Evolutionary conservation across 176 grass and related monocot genomes (phyloP).

Genomic region (Areca catechu): DNA sequence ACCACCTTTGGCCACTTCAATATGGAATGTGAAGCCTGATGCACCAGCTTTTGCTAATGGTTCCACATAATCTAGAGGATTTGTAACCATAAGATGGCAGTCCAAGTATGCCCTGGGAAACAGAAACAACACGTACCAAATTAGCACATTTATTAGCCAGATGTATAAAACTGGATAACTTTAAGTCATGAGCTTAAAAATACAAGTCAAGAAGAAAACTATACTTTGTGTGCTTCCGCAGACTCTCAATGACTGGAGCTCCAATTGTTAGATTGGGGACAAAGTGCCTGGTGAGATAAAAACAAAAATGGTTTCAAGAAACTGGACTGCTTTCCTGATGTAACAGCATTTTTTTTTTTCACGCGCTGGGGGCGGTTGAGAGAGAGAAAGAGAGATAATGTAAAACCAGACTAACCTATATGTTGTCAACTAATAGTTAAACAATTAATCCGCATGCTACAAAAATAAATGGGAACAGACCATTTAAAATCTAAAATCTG

Average conservation of each 20-base stretch:
- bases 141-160: too few relatives aligned
- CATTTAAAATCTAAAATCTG: too few relatives aligned
- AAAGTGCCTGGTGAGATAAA: slow-evolving; percentile 48
- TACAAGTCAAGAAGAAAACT: slow-evolving; percentile 14
- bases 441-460: too few relatives aligned
- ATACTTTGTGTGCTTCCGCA: slow-evolving; percentile 92
- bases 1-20: slow-evolving; percentile 82
- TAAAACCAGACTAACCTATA: too few relatives aligned
- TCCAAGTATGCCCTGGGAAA: slow-evolving; percentile 89
- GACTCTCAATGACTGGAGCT: slow-evolving; percentile 74
- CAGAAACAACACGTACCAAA: not conserved
- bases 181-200: too few relatives aligned
- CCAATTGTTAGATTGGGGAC: slow-evolving; percentile 95
- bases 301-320: too few relatives aligned
- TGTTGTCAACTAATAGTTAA: too few relatives aligned
- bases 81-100: slow-evolving; percentile 99
- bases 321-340: too few relatives aligned
- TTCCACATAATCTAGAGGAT: slow-evolving; percentile 80
- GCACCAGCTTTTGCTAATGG: slow-evolving; percentile 79
- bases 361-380: too few relatives aligned
- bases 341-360: too few relatives aligned
- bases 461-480: too few relatives aligned
- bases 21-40: slow-evolving; percentile 97
- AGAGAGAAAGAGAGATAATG: too few relatives aligned
- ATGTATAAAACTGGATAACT: slow-evolving; percentile 11